phyloP scores from a whole-genome alignment of 2,329 filamentous ascomycete species.

The Whalleya microplaca region DNA sequence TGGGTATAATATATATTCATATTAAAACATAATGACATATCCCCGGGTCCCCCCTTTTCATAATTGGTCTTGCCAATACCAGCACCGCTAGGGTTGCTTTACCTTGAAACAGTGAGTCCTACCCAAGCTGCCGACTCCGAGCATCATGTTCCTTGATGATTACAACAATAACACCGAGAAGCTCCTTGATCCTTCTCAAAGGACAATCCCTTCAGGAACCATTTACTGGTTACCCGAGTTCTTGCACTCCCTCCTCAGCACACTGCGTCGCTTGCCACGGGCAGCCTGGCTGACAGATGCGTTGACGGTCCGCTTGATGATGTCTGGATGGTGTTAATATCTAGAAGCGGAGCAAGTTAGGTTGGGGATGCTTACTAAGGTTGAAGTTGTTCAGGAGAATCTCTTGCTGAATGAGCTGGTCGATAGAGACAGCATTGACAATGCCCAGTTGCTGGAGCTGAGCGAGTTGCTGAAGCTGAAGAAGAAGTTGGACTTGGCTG shows the following conservation, averaged over 20 bases:
- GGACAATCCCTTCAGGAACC: constrained; percentile 1
- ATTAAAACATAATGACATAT: too few relatives aligned
- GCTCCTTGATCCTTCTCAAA: neutral
- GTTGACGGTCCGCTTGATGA: constrained; percentile 33
- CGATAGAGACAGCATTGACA: constrained; percentile 28
- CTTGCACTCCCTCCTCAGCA: constrained; percentile 25
- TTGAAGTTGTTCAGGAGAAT: constrained; percentile 30
- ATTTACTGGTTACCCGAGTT: constrained; percentile 4
- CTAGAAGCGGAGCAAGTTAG: neutral
- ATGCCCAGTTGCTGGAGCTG: constrained; percentile 34
- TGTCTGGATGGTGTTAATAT: constrained; percentile 22
- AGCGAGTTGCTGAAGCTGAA: constrained; percentile 34
- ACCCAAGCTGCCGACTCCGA: too few relatives aligned
- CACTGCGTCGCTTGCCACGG: constrained; percentile 26
- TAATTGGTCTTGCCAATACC: too few relatives aligned
- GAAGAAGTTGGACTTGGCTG: constrained; percentile 34
- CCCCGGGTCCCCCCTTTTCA: too few relatives aligned
- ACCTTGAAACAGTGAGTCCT: too few relatives aligned
- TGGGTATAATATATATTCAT: too few relatives aligned
- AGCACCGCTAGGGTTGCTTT: too few relatives aligned
- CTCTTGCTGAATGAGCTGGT: constrained; percentile 32
- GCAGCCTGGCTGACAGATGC: constrained; percentile 29
- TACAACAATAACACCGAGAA: neutral
- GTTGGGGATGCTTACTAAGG: constrained; percentile 20
- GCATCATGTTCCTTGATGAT: neutral